Evolutionary conservation across 1,284 basidiomycete genomes (phyloP).

Genomic region (Fomitopsis betulina): DNA sequence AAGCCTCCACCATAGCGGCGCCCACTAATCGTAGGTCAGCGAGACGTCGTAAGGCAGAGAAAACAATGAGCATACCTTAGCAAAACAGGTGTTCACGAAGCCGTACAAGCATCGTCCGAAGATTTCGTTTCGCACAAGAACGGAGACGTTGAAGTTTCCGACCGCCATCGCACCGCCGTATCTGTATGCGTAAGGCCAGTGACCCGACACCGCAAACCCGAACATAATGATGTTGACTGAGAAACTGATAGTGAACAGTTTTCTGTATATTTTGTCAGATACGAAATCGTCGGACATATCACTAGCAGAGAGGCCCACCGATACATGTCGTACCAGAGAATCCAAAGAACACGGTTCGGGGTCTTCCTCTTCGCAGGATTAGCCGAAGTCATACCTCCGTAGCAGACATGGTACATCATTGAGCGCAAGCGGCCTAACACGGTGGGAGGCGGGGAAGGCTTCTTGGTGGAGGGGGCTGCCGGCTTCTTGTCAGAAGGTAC

Average conservation of each 20-base stretch:
- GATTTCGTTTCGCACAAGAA: conserved; percentile 54
- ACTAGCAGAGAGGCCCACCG: conserved; percentile 33
- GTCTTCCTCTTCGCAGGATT: conserved; percentile 38
- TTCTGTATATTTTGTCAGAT: conserved; percentile 33
- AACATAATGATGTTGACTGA: conserved; percentile 57
- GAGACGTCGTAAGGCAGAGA: background rate
- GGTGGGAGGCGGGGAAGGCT: too few relatives aligned
- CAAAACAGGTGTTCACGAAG: conserved; percentile 48
- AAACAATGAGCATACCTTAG: conserved; percentile 43
- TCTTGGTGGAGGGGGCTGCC: conserved; percentile 22
- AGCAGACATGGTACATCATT: too few relatives aligned
- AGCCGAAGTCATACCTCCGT: conserved; percentile 9
- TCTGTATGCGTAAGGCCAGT: conserved; percentile 56
- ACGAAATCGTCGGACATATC: background rate
- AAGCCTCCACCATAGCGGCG: conserved; percentile 65
- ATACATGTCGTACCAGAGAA: conserved; percentile 69
- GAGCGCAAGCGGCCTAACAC: too few relatives aligned
- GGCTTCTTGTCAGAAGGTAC: conserved; percentile 37
- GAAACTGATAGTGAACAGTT: conserved; percentile 60
- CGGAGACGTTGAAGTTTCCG: conserved; percentile 47
- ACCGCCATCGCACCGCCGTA: conserved; percentile 60
- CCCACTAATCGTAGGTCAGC: conserved; percentile 43
- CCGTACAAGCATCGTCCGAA: conserved; percentile 50
- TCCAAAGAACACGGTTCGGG: conserved; percentile 53
- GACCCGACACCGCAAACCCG: conserved; percentile 55